Percentiles rank a stretch among this genome's conserved stretches.
Conservation (phyloP, 2,329 filamentous ascomycete genomes). For the Pyrenochaeta sp. region DNA sequence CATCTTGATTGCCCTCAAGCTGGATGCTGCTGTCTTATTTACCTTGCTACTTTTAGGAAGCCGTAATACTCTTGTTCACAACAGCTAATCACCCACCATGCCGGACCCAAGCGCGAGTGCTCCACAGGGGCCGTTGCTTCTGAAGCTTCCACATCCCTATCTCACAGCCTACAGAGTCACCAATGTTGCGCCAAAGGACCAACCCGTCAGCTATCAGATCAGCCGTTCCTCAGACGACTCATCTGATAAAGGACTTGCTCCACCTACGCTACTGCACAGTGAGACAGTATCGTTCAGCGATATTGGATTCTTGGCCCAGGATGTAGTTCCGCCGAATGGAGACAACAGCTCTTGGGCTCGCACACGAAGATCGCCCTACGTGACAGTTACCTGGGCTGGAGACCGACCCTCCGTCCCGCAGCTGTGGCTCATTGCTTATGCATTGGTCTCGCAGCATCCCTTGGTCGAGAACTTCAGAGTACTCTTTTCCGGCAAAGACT, state of each 20-base stretch:
- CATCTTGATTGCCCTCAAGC: conserved; percentile 14
- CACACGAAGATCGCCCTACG: conserved; percentile 53
- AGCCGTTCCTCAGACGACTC: conserved; percentile 23
- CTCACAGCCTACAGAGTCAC: conserved; percentile 43
- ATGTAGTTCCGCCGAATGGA: conserved; percentile 32
- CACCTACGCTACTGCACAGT: conserved; percentile 38
- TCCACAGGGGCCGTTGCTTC: conserved; percentile 29
- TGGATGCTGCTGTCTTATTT: conserved; percentile 12
- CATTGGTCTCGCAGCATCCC: conserved; percentile 54
- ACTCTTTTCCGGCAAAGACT: conserved; percentile 47
- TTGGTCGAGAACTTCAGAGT: conserved; percentile 56
- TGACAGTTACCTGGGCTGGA: conserved; percentile 52
- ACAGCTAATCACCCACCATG: conserved; percentile 21
- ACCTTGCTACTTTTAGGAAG: conserved; percentile 9
- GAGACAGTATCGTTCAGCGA: conserved; percentile 39
- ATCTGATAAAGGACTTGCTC: conserved; percentile 27
- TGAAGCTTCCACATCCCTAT: conserved; percentile 49
- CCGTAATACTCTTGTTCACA: conserved; percentile 6
- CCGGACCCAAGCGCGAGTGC: conserved; percentile 21
- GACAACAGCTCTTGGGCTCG: conserved; percentile 55
- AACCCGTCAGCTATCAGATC: conserved; percentile 31
- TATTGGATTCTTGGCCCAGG: conserved; percentile 30
- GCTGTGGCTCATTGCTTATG: conserved; percentile 57
- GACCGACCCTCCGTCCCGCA: conserved; percentile 53
- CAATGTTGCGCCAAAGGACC: conserved; percentile 27